Evolutionary conservation across 148 eudicot species (phyloP).

Genomic region (Camellia lanceoleosa): DNA sequence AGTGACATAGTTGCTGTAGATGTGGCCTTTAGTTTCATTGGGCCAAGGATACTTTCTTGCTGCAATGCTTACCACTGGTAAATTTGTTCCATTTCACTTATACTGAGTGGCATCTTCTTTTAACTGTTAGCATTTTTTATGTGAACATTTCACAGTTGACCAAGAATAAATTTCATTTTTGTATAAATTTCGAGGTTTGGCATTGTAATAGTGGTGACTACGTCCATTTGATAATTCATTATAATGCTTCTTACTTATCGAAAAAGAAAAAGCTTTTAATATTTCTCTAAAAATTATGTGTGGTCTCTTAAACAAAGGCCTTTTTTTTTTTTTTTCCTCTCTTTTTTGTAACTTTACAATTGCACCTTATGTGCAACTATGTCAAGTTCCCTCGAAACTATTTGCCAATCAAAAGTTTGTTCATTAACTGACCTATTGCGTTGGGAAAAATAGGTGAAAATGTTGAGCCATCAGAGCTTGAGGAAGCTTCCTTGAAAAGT

Average conservation of each 20-base stretch:
- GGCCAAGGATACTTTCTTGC: not conserved
- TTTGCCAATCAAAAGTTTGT: not conserved
- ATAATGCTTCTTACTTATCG: too few species aligned
- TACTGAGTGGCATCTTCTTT: not conserved
- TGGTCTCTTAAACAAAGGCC: not conserved
- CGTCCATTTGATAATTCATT: not conserved
- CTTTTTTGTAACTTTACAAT: not conserved
- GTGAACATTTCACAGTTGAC: not conserved
- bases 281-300: not conserved
- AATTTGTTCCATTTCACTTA: not conserved
- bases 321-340: not conserved
- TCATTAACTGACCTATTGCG: conserved; percentile 10
- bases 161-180: too few species aligned
- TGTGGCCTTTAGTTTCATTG: not conserved
- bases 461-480: too few species aligned
- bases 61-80: not conserved
- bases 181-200: too few species aligned
- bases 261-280: not conserved
- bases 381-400: not conserved
- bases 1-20: too few species aligned
- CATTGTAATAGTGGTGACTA: not conserved
- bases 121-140: not conserved
- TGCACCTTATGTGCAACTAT: conserved; percentile 1
- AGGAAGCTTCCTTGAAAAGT: too few species aligned
- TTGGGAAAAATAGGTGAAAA: conserved; percentile 60